Evolutionary conservation across 2,329 filamentous ascomycete species (phyloP).

Genomic region (Pseudovirgaria hyperparasitica): DNA sequence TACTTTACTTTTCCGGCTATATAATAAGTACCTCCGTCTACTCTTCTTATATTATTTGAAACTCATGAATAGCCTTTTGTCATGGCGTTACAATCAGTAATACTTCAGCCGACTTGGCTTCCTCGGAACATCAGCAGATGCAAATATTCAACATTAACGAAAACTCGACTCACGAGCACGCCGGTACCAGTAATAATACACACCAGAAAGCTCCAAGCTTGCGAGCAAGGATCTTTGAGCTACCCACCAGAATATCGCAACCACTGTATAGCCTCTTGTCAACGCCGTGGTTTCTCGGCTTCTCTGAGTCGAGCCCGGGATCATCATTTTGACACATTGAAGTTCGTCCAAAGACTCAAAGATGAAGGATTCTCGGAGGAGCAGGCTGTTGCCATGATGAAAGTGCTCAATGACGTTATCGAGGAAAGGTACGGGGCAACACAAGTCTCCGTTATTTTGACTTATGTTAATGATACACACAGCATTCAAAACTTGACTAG

Average conservation of each 20-base stretch:
- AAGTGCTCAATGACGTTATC: constrained; percentile 89
- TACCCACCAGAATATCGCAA: constrained; percentile 1
- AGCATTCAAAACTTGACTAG: constrained; percentile 94
- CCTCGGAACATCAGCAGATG: too few species aligned
- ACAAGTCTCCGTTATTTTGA: not conserved
- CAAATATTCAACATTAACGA: too few species aligned
- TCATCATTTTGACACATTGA: constrained; percentile 96
- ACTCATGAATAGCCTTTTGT: too few species aligned
- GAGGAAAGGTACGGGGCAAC: constrained; percentile 60
- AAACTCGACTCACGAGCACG: too few species aligned
- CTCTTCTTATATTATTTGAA: too few species aligned
- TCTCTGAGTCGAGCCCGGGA: constrained; percentile 52
- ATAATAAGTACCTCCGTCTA: too few species aligned
- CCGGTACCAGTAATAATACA: too few species aligned
- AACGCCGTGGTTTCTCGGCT: constrained; percentile 50
- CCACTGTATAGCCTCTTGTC: too few species aligned
- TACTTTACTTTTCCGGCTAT: too few species aligned
- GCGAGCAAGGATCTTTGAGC: constrained; percentile 1
- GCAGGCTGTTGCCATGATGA: constrained; percentile 97
- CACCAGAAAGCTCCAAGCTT: too few species aligned
- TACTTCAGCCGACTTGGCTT: too few species aligned
- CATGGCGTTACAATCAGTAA: too few species aligned
- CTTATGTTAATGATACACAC: constrained; percentile 1
- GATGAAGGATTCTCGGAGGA: constrained; percentile 91
- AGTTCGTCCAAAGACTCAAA: constrained; percentile 84